Evolutionary conservation across 2,329 filamentous ascomycete species (phyloP), one percentile per base, ranked within the genome.

Genomic region (Sclerotinia spermophila): DNA sequence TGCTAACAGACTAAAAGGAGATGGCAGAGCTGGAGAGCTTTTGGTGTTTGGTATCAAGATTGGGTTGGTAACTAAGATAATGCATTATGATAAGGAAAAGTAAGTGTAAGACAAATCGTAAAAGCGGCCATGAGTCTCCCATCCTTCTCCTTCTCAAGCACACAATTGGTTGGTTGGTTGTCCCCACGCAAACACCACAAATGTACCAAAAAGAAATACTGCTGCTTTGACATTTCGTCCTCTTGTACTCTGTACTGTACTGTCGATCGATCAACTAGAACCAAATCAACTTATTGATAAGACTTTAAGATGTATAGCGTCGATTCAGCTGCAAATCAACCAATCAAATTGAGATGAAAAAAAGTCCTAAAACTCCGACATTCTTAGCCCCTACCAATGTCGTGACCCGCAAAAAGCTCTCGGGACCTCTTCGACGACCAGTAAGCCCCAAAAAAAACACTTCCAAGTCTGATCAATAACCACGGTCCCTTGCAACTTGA

Each of bases 401-500:
- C 1, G 33, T 27, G 61, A 65, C 61, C 27, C 30, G 30, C 42
- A 64, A 24, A 24, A 48, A 35, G n/a, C 30, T 27, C 38, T 42
- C 38, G 15, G 42, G 38, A 30, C 38, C 58, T 24, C 42, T 61
- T 44, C 21, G 24, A 48, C 44, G 61, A 64, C 30, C 21, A n/a
- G 27, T 35, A 44, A 30, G 30, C n/a, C n/a, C n/a, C 38, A 42
- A 61, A 21, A 42, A 40, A 24, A n/a, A 35, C 1, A 7, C 33
- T n/a, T 35, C 30, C 27, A n/a, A 44, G 21, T 48, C 42, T 35
- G 60, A 48, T 51, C 48, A 51, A 27, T 51, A 15, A 51, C 61
- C 61, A 64, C 44, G 30, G 21, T 51, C 59, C 40, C 59, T 62
- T 42, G 59, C 59, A 60, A 60, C 58, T 42, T 17, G 38, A 60